Evolutionary conservation across 768 basidiomycete species (phyloP).

Genomic region (Russula brevipes): DNA sequence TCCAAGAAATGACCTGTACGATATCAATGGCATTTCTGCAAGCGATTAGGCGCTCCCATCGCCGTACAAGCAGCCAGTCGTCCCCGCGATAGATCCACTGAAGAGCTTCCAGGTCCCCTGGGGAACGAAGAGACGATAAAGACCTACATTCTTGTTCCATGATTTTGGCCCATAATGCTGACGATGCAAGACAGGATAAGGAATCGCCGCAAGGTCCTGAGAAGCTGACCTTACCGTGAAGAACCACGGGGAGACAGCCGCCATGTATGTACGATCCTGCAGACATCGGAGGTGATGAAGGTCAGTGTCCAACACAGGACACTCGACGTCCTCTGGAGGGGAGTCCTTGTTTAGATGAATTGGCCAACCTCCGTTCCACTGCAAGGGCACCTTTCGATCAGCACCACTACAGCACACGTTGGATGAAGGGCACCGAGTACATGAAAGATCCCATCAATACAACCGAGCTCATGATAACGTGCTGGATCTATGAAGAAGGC

Average conservation of each 20-base stretch:
- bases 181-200: background rate
- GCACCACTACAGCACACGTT: background rate
- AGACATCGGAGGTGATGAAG: conserved; percentile 49
- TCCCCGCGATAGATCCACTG: conserved; percentile 66
- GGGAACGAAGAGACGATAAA: background rate
- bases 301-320: conserved; percentile 42
- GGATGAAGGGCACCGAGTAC: conserved; percentile 18
- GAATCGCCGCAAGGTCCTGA: background rate
- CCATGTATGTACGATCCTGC: conserved; percentile 38
- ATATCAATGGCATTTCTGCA: conserved; percentile 55
- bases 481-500: conserved; percentile 31
- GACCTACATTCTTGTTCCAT: conserved; percentile 68
- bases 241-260: conserved; percentile 70
- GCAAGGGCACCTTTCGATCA: conserved; percentile 14
- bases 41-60: conserved; percentile 63
- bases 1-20: conserved; percentile 62
- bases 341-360: conserved; percentile 42
- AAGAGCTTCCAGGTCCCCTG: background rate
- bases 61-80: conserved; percentile 57
- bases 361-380: conserved; percentile 34
- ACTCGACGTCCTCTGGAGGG: conserved; percentile 23
- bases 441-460: conserved; percentile 41
- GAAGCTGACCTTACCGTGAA: conserved; percentile 45
- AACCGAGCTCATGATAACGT: conserved; percentile 33
- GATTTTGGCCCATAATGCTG: conserved; percentile 62